phyloP scores from a whole-genome alignment of 129 eudicot species.

The Scalesia atractyloides region DNA sequence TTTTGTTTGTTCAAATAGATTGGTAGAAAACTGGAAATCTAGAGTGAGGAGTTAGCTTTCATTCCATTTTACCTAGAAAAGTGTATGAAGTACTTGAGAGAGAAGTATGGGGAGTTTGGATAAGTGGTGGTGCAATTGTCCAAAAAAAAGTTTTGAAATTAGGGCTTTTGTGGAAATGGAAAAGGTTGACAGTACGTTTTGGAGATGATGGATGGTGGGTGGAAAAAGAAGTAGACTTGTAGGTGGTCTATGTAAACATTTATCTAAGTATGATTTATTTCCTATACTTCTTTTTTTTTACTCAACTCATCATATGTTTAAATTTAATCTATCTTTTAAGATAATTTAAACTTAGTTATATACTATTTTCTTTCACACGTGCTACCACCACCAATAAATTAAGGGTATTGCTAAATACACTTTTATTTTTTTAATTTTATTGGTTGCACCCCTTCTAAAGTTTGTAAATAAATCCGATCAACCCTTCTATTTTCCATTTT shows the following conservation, averaged over 20 bases:
- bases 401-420: too few relatives aligned
- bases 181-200: slow-evolving; percentile 56
- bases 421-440: too few relatives aligned
- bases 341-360: neutral
- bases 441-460: too few relatives aligned
- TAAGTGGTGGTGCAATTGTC: slow-evolving; percentile 38
- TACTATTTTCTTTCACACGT: slow-evolving; percentile 4
- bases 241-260: neutral
- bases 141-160: slow-evolving; percentile 42
- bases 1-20: slow-evolving; percentile 39
- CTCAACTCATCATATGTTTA: neutral
- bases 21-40: slow-evolving; percentile 22
- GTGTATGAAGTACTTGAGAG: slow-evolving; percentile 46
- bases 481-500: too few relatives aligned
- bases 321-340: neutral
- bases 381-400: slow-evolving; percentile 2
- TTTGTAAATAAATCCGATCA: too few relatives aligned
- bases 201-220: slow-evolving; percentile 53
- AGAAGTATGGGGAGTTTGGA: slow-evolving; percentile 25
- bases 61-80: slow-evolving; percentile 38
- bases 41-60: slow-evolving; percentile 25
- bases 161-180: slow-evolving; percentile 70
- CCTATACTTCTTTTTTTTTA: neutral
- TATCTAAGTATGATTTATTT: neutral
- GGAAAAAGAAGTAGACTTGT: slow-evolving; percentile 41